Evolutionary conservation across 192 early-diverging fungal genomes (phyloP).

Genomic region (Podila clonocystis): DNA sequence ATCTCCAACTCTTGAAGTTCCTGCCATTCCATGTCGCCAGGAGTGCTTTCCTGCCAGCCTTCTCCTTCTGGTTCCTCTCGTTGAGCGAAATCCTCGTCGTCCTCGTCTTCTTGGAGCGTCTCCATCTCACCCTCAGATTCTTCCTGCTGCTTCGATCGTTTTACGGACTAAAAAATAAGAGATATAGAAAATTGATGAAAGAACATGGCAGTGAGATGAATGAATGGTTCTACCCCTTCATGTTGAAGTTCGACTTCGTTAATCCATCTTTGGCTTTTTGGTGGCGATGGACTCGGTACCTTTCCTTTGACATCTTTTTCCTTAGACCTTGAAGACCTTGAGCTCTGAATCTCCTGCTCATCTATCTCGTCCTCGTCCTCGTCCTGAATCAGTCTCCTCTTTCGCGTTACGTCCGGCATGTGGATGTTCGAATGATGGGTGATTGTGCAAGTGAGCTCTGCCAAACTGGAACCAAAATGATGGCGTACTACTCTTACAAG

Average conservation of each 20-base stretch:
- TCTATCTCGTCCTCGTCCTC: slow-evolving; percentile 29
- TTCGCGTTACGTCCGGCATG: slow-evolving; percentile 15
- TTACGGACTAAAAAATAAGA: neutral
- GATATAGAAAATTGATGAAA: neutral
- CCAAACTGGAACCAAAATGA: neutral
- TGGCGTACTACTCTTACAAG: too few relatives aligned
- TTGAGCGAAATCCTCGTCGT: slow-evolving; percentile 12
- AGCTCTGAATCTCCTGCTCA: neutral
- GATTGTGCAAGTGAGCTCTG: neutral
- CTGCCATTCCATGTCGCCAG: slow-evolving; percentile 4
- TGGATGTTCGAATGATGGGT: neutral
- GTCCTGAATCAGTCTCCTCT: slow-evolving; percentile 35
- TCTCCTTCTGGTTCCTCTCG: slow-evolving; percentile 36
- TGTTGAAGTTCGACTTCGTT: neutral
- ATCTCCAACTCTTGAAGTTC: slow-evolving; percentile 13
- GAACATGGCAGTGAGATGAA: neutral
- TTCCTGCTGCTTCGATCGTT: slow-evolving; percentile 1
- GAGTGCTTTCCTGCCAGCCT: neutral
- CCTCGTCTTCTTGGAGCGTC: neutral
- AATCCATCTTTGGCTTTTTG: neutral
- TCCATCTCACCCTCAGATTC: slow-evolving; percentile 8
- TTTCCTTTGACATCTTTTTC: slow-evolving; percentile 15
- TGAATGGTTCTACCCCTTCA: too few relatives aligned
- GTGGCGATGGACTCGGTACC: slow-evolving; percentile 24
- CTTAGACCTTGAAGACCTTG: neutral